A percentile compares a stretch with the other conserved stretches of the same genome.
phyloP scores from a whole-genome alignment of 768 basidiomycete genomes.

The Russula sp. region DNA sequence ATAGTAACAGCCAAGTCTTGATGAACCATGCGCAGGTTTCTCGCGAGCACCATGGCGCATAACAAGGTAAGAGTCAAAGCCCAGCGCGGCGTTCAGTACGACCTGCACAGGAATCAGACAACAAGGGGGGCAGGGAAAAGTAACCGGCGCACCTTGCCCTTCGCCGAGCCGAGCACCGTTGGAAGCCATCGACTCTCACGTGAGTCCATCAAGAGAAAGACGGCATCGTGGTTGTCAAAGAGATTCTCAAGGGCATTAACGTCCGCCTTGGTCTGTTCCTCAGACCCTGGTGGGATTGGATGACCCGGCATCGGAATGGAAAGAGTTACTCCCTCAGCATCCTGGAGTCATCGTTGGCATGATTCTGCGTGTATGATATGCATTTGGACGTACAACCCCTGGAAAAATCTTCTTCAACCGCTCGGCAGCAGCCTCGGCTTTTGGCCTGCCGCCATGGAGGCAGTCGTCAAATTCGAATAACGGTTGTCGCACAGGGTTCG shows the following conservation, averaged over 20 bases:
- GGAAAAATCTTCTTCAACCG: slow-evolving; percentile 87
- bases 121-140: background rate
- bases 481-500: slow-evolving; percentile 96
- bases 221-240: slow-evolving; percentile 80
- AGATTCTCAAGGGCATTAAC: slow-evolving; percentile 71
- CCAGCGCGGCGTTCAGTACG: slow-evolving; percentile 90
- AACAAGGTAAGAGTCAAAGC: slow-evolving; percentile 94
- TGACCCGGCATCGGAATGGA: slow-evolving; percentile 98
- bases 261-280: slow-evolving; percentile 59
- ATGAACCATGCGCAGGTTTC: slow-evolving; percentile 35
- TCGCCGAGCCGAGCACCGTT: slow-evolving; percentile 78
- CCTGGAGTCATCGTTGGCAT: slow-evolving; percentile 44
- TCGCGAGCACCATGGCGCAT: slow-evolving; percentile 87
- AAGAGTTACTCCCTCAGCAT: slow-evolving; percentile 73
- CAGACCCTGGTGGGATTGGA: slow-evolving; percentile 63
- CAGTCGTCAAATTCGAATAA: slow-evolving; percentile 96
- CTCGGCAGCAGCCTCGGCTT: slow-evolving; percentile 88
- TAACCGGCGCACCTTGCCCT: slow-evolving; percentile 67
- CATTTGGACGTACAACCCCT: slow-evolving; percentile 64
- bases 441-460: slow-evolving; percentile 86
- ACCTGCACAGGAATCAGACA: slow-evolving; percentile 48
- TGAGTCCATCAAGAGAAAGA: slow-evolving; percentile 98
- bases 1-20: slow-evolving; percentile 86
- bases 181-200: slow-evolving; percentile 96
- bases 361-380: background rate